These are phyloP conservation scores for Solanum bulbocastanum DNA, from an alignment of 257 asterid genomes.

Conservation along the genomic window DNA sequence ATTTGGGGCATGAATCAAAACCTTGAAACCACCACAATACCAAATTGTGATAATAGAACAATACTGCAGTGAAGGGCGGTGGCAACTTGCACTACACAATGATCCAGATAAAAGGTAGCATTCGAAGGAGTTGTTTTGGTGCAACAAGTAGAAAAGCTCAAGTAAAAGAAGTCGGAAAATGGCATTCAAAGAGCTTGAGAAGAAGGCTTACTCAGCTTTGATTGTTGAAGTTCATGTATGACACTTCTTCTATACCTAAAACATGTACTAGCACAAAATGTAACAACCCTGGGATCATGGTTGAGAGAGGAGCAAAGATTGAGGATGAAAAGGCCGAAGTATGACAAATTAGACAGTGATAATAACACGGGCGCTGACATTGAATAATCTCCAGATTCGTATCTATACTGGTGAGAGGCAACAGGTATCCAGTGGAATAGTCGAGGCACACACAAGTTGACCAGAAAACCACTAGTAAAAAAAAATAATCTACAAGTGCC, in stretches of 20 bases:
- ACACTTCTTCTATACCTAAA: constrained; percentile 13
- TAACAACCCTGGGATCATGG: constrained; percentile 33
- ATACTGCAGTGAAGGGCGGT: not conserved
- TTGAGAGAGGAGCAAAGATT: constrained; percentile 37
- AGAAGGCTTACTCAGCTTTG: constrained; percentile 53
- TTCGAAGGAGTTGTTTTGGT: constrained; percentile 26
- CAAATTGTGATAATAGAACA: not conserved
- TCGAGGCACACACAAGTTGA: not conserved
- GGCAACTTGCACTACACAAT: not conserved
- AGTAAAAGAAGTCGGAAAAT: constrained; percentile 60
- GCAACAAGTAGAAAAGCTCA: constrained; percentile 30
- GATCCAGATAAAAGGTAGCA: not conserved
- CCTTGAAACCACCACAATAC: not conserved
- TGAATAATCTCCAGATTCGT: not conserved
- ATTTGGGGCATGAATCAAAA: not conserved
- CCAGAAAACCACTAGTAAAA: not conserved
- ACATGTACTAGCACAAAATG: constrained; percentile 16
- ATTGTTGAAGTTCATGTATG: constrained; percentile 50
- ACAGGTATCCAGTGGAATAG: not conserved
- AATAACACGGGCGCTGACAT: constrained; percentile 63
- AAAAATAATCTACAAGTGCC: constrained; percentile 68
- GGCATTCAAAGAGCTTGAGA: constrained; percentile 69
- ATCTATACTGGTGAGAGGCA: not conserved
- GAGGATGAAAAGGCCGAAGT: constrained; percentile 47
- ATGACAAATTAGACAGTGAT: constrained; percentile 48